Base-by-base conservation (phyloP, 257 asterid species). In the Hygrophila difformis region DNA sequence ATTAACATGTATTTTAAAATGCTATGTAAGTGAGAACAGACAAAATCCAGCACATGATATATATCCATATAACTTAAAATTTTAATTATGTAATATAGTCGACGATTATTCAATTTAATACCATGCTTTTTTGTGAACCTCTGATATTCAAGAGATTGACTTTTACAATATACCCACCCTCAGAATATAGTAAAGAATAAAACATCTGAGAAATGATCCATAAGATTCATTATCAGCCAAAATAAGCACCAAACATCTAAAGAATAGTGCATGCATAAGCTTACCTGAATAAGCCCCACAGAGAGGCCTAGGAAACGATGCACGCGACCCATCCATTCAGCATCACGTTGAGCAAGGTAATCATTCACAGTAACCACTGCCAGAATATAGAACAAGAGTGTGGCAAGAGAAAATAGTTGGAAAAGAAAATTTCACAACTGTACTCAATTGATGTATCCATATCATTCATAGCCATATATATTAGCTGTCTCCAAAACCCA, bases 271-370 rank as follows among this genome's bases (percentile, higher is more conserved):
- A 17, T 39, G 43, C 5, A 44, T 49, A 60, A 56, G n/a, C 36
- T 69, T 85, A 89, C 96, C 67, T 86, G 98, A 70, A 91, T 78
- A 73, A 91, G 96, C 43, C 98, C 98, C 53, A 91, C 96, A 12
- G 98, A 91, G 64, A 91, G 95, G 41, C 98, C 96, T 44, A 91
- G 65, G 68, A 80, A 91, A 12, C 93, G 92, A 81, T 91, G 96
- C 64, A 91, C 93, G 49, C 88, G 95, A 34, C 98, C 98, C 98
- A 91, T 91, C 98, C 96, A 91, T 64, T 91, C 98, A 53, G 96
- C 98, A 82, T 91, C 98, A 44, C 98, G 84, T 63, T 81, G 88
- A 63, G 98, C 95, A 42, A 91, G 84, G 76, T 91, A 91, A 66
- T 86, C 96, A 67, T 91, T 91, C 47, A 86, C 98, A 0, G 96